phyloP scores from a whole-genome alignment of 2,329 filamentous ascomycete genomes.

The Stemphylium lycopersici region DNA sequence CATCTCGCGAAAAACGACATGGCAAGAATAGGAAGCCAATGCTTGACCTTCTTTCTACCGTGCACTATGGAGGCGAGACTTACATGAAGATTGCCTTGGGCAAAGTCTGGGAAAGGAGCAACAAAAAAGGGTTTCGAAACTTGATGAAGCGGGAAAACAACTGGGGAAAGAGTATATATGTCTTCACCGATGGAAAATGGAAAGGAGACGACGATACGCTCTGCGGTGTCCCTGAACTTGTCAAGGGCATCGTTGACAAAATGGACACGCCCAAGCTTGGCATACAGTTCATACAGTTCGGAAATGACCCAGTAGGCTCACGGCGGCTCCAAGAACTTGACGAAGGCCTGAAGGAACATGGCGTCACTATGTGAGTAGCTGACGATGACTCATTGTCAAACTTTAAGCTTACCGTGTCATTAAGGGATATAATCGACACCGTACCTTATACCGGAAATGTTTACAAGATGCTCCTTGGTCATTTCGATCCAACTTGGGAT shows the following conservation, averaged over 20 bases:
- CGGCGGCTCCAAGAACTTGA: constrained; percentile 22
- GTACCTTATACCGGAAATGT: constrained; percentile 16
- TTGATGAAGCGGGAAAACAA: too few relatives aligned
- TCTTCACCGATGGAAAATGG: constrained; percentile 32
- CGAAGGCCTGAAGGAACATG: background rate
- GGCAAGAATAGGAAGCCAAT: constrained; percentile 8
- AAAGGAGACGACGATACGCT: background rate
- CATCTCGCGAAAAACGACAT: background rate
- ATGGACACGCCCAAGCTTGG: constrained; percentile 12
- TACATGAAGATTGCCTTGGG: constrained; percentile 5
- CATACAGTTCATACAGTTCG: constrained; percentile 34
- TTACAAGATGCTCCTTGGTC: constrained; percentile 27
- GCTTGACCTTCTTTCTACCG: background rate
- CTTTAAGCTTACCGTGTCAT: too few relatives aligned
- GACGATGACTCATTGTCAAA: too few relatives aligned
- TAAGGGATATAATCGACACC: constrained; percentile 25
- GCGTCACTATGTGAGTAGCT: background rate
- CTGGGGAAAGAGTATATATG: constrained; percentile 4
- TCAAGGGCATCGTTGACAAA: constrained; percentile 5
- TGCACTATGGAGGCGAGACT: background rate
- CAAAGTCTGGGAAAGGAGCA: background rate
- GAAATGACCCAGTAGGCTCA: constrained; percentile 13
- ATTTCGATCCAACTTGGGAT: constrained; percentile 18
- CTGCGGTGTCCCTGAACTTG: background rate
- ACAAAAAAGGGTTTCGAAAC: background rate